phyloP scores from a whole-genome alignment of 257 asterid species.

The Avicennia marina region DNA sequence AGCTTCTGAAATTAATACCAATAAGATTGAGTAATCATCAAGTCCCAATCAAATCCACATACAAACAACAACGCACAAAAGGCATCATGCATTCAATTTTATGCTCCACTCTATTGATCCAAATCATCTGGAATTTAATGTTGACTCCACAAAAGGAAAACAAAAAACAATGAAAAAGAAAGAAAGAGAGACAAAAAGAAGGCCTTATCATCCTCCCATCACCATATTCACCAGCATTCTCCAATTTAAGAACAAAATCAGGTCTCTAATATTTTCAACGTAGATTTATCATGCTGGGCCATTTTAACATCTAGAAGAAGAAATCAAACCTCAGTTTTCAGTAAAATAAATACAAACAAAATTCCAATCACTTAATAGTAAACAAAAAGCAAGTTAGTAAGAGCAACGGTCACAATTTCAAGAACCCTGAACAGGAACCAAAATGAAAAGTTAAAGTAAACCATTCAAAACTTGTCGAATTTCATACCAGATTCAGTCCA shows the following conservation, averaged over 20 bases:
- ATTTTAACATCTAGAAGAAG: too few species aligned
- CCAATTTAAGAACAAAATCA: conserved; percentile 1
- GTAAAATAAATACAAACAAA: too few species aligned
- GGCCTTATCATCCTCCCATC: not conserved
- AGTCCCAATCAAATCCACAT: not conserved
- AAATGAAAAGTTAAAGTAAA: not conserved
- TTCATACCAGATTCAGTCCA: conserved; percentile 19
- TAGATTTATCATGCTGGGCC: not conserved
- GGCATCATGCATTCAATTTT: conserved; percentile 8
- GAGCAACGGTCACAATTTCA: too few species aligned
- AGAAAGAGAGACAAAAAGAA: not conserved
- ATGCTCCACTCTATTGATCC: too few species aligned
- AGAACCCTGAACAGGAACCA: too few species aligned
- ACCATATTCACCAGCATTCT: not conserved
- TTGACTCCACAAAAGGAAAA: not conserved
- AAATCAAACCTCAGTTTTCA: conserved; percentile 2
- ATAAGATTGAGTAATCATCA: too few species aligned
- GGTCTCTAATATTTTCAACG: not conserved
- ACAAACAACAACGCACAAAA: conserved; percentile 2
- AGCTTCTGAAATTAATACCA: conserved; percentile 15
- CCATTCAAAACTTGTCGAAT: not conserved
- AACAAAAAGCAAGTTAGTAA: too few species aligned
- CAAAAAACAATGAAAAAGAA: too few species aligned
- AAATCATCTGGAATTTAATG: too few species aligned
- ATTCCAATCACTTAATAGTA: too few species aligned